Conservation (phyloP, 441 rosid genomes). For the Corymbia calophylla region DNA sequence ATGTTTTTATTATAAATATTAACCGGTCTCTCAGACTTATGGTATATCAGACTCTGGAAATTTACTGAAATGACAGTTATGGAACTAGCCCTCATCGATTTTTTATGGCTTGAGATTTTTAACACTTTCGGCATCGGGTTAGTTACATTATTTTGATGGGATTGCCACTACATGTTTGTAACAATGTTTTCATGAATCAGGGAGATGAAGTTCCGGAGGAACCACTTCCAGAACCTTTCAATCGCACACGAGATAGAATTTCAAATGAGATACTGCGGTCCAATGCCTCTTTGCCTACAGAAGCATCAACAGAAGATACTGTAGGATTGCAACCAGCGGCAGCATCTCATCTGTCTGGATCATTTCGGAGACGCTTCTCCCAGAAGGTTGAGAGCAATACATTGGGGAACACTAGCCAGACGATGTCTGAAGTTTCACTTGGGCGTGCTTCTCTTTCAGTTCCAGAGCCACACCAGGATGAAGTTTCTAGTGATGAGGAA, state of each 20-base stretch:
- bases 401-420: not conserved
- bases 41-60: not conserved
- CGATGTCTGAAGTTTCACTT: not conserved
- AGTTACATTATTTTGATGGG: not conserved
- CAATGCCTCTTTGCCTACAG: slow-evolving; percentile 4
- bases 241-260: slow-evolving; percentile 1
- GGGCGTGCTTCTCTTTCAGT: slow-evolving; percentile 9
- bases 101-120: not conserved
- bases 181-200: slow-evolving; percentile 25
- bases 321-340: slow-evolving; percentile 19
- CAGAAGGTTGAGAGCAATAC: not conserved
- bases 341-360: slow-evolving; percentile 35
- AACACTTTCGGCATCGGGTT: not conserved
- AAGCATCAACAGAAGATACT: not conserved
- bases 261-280: not conserved
- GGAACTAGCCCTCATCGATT: not conserved
- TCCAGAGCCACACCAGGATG: not conserved
- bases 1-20: not conserved
- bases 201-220: slow-evolving; percentile 74
- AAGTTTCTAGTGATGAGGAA: slow-evolving; percentile 9
- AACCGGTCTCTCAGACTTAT: not conserved
- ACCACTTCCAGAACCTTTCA: slow-evolving; percentile 63
- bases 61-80: not conserved
- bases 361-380: slow-evolving; percentile 42
- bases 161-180: not conserved